Evolutionary conservation across 495 filamentous ascomycete species (phyloP), one percentile per base, ranked within the genome.

Genomic region (Ascodesmis nigricans): DNA sequence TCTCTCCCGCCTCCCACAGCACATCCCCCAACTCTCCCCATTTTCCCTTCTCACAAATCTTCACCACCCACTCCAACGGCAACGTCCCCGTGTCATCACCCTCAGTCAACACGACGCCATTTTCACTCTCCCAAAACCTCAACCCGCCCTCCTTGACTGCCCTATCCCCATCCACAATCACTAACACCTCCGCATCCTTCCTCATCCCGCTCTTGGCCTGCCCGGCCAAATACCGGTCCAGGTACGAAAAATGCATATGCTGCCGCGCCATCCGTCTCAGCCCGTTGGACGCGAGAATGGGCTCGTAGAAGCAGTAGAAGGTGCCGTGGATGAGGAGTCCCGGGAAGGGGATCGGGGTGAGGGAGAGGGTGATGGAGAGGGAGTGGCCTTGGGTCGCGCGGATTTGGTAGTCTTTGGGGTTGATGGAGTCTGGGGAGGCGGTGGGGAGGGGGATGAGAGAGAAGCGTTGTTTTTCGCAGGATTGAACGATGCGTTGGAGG

Each of bases 301-400:
- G 31, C 10, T 64, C 61, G 73, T 81, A 93, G 28, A 70, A 66
- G 1, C 62, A 60, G 39, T 78, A 73, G 49, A 75, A 82, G 0
- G 90, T 95, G 19, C 87, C 87, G 52, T 97, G 87, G 1, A 95
- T 67, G 1, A 79, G 77, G 0, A 60, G 55, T 0, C 54, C 55
- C 0, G 81, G 79, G 4, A 81, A 42, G 14, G 56, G 73, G 43
- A 93, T 53, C 8, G 71, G 70, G 11, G 60, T 65, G 9, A 87
- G 69, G 20, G 36, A 29, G 10, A 90, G 63, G 15, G 74, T 70
- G 27, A 97, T 56, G 30, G 59, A 61, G 52, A 82, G 67, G 45
- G 60, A 66, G 58, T 93, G 87, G 31, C 87, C 87, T 58, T 97
- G 87, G 41, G 78, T 87, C 1, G 87, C 87, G 48, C 87, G 82